A percentile compares a stretch with the other conserved stretches of the same genome.
phyloP scores from a whole-genome alignment of 2,329 filamentous ascomycete genomes.

The Aureobasidium vineae region DNA sequence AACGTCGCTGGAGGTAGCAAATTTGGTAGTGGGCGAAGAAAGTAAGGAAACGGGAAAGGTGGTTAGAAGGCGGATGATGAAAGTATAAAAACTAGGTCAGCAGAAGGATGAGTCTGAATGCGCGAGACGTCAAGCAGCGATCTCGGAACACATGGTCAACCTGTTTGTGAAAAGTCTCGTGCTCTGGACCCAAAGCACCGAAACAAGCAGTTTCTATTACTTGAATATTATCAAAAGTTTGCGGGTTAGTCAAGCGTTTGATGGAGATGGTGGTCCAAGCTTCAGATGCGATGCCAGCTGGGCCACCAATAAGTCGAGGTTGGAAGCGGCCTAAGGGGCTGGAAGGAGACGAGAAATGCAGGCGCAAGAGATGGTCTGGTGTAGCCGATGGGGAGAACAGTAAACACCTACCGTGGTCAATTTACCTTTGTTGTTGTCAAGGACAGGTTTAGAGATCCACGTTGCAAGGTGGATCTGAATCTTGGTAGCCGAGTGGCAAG shows the following conservation, averaged over 20 bases:
- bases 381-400: not conserved
- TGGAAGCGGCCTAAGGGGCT: not conserved
- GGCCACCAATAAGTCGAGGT: not conserved
- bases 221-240: slow-evolving; percentile 17
- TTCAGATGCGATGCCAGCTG: not conserved
- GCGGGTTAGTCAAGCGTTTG: slow-evolving; percentile 18
- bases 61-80: slow-evolving; percentile 15
- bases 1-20: not conserved
- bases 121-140: slow-evolving; percentile 21
- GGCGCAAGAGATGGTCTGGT: not conserved
- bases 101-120: slow-evolving; percentile 18
- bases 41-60: slow-evolving; percentile 16
- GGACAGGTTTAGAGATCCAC: not conserved
- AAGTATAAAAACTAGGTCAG: slow-evolving; percentile 25
- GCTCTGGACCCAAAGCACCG: slow-evolving; percentile 21
- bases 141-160: slow-evolving; percentile 7
- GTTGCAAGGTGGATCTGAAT: slow-evolving; percentile 10
- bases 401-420: not conserved
- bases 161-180: slow-evolving; percentile 8
- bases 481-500: slow-evolving; percentile 13
- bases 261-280: slow-evolving; percentile 16
- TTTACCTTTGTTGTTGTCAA: not conserved
- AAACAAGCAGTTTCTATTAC: slow-evolving; percentile 16
- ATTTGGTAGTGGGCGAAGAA: slow-evolving; percentile 1
- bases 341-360: slow-evolving; percentile 2